phyloP scores from a whole-genome alignment of 768 basidiomycete genomes.

The Lactarius sp. region DNA sequence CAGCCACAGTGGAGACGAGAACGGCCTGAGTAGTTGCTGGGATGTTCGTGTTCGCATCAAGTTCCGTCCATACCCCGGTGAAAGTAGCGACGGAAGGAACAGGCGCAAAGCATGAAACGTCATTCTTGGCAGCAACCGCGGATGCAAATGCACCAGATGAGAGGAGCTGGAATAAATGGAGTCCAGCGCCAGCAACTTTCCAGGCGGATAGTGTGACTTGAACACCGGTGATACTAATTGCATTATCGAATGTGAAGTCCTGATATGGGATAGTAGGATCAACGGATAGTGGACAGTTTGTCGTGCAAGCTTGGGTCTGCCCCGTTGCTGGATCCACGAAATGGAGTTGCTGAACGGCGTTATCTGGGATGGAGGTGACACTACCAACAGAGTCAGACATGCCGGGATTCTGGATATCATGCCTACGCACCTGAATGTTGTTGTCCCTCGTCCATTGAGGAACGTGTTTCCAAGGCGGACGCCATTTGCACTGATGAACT shows the following conservation, averaged over 20 bases:
- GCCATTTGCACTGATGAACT: slow-evolving; percentile 69
- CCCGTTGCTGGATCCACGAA: slow-evolving; percentile 75
- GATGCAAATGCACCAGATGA: slow-evolving; percentile 91
- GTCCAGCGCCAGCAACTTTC: slow-evolving; percentile 69
- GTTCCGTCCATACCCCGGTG: slow-evolving; percentile 66
- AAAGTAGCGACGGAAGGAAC: slow-evolving; percentile 60
- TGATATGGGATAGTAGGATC: slow-evolving; percentile 79
- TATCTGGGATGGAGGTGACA: slow-evolving; percentile 85
- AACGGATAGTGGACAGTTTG: slow-evolving; percentile 73
- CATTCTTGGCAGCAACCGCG: slow-evolving; percentile 55
- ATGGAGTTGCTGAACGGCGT: slow-evolving; percentile 67
- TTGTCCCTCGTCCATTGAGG: slow-evolving; percentile 72
- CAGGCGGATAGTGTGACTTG: slow-evolving; percentile 77
- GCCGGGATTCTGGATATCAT: neutral
- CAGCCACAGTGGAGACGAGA: slow-evolving; percentile 59
- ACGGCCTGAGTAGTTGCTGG: slow-evolving; percentile 76
- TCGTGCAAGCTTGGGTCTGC: slow-evolving; percentile 70
- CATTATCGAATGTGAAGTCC: slow-evolving; percentile 78
- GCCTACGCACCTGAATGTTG: slow-evolving; percentile 70
- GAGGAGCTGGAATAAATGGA: slow-evolving; percentile 89
- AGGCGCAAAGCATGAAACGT: slow-evolving; percentile 71
- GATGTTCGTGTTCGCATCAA: slow-evolving; percentile 64
- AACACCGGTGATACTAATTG: slow-evolving; percentile 75
- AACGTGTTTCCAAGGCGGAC: slow-evolving; percentile 92
- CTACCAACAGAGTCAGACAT: slow-evolving; percentile 39